phyloP scores from a whole-genome alignment of 2,329 filamentous ascomycete genomes.

The Penicillium verrucosum region DNA sequence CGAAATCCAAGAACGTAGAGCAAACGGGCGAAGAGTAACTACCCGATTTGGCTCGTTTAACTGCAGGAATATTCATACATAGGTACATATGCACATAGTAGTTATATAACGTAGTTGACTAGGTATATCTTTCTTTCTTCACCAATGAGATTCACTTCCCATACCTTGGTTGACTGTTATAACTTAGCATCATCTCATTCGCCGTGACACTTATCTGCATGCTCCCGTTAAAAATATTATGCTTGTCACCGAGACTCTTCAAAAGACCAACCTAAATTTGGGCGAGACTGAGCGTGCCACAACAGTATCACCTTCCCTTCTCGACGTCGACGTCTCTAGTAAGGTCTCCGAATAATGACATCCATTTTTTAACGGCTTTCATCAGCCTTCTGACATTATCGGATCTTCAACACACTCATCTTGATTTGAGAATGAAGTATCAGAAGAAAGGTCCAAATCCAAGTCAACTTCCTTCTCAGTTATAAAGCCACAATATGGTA shows the following conservation, averaged over 20 bases:
- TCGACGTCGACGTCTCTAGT: neutral
- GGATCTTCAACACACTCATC: neutral
- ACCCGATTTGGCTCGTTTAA: neutral
- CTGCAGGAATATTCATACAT: neutral
- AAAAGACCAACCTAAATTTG: neutral
- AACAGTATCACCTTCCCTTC: neutral
- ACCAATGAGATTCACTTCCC: neutral
- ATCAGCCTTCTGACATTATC: neutral
- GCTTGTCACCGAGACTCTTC: neutral
- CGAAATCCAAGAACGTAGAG: neutral
- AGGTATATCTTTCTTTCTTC: neutral
- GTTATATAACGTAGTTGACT: neutral
- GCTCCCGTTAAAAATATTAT: neutral
- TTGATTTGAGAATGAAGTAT: neutral
- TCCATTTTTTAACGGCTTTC: too few relatives aligned
- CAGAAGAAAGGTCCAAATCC: neutral
- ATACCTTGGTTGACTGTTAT: neutral
- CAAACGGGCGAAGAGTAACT: neutral
- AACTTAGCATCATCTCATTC: neutral
- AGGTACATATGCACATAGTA: neutral
- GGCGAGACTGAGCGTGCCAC: neutral
- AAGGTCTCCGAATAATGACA: too few relatives aligned
- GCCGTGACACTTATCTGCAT: neutral
- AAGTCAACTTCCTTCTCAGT: accelerated
- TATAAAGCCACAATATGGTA: neutral